These are phyloP conservation scores for Zea luxurians DNA, from an alignment of 176 grass and related monocot genomes.

Conservation along the genomic window DNA sequence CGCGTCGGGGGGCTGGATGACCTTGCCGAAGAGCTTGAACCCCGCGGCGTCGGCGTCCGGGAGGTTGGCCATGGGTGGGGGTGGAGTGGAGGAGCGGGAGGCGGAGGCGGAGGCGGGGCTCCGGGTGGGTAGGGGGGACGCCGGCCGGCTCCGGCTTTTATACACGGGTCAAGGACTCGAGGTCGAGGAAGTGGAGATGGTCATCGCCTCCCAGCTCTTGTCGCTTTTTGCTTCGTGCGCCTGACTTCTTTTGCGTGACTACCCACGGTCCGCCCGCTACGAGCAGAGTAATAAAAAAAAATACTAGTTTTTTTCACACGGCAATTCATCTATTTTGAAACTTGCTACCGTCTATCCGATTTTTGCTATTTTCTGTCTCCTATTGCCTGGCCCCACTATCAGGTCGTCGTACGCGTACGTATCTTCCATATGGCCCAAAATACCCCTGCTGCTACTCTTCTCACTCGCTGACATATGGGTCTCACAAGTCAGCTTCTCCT, in stretches of 20 bases:
- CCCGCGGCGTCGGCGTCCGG: constrained; percentile 41
- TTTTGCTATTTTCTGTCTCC: too few species aligned
- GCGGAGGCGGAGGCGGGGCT: not conserved
- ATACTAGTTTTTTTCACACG: too few species aligned
- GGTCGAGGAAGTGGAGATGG: not conserved
- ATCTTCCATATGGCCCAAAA: too few species aligned
- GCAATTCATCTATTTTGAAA: too few species aligned
- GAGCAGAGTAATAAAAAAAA: too few species aligned
- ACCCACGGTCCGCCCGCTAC: not conserved
- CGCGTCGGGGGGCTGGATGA: constrained; percentile 62
- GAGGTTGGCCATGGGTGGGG: constrained; percentile 44
- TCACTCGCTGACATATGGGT: too few species aligned
- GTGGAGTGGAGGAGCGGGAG: not conserved
- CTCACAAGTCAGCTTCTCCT: too few species aligned
- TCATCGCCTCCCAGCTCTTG: constrained; percentile 13
- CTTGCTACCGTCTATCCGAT: too few species aligned
- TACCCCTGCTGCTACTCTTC: too few species aligned
- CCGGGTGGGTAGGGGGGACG: constrained; percentile 7
- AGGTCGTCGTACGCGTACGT: too few species aligned
- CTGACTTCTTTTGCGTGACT: constrained; percentile 45
- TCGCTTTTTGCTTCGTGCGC: constrained; percentile 35
- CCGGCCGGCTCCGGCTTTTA: constrained; percentile 31
- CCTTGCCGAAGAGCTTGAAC: constrained; percentile 92
- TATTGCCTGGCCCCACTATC: too few species aligned
- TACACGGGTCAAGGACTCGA: not conserved